Evolutionary conservation across 768 basidiomycete genomes (phyloP), one percentile per base, ranked within the genome.

Genomic region (Kockovaella imperatae): DNA sequence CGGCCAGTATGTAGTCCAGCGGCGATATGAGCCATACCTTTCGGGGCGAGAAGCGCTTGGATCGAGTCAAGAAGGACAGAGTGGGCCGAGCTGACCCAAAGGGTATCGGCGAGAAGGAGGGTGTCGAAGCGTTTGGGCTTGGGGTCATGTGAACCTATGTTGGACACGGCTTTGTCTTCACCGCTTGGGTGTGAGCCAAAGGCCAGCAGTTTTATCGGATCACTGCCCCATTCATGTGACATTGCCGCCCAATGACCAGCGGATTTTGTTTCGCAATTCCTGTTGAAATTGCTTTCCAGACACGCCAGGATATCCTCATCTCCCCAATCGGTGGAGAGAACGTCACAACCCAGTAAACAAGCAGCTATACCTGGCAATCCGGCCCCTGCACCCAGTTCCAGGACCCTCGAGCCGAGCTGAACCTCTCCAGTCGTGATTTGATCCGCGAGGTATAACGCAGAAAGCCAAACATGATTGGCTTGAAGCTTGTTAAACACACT

Each of bases 1-100:
- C 62, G 54, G 17, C 69, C 69, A 4, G 65, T 66, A 56, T 70
- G 69, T 11, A 68, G 35, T 3, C 69, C 69, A 0, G 64, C 64
- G 1, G 63, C 52, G 21, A 70, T 59, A 36, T 68, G 57, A 5
- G 61, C 66, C 4, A 54, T 36, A 5, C 67, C 40, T n/a, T 32
- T 66, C 1, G 55, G 53, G 0, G 6, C 7, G 4, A 68, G 45
- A 3, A 70, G 51, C 0, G 30, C 14, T 20, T 31, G 41, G 21
- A 68, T 47, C 13, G 64, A 67, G 29, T 60, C 54, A 14, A 70
- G 56, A 5, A 70, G 53, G 5, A 44, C 52, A 4, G 24, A 20
- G 42, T 70, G 69, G 5, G 67, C 55, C 1, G 55, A 48, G n/a
- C 64, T 60, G 1, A 58, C 53, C 69, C 69, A 70, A 26, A 69